Evolutionary conservation across 768 basidiomycete species (phyloP), one percentile per base, ranked within the genome.

Genomic region (Suillus luteus): DNA sequence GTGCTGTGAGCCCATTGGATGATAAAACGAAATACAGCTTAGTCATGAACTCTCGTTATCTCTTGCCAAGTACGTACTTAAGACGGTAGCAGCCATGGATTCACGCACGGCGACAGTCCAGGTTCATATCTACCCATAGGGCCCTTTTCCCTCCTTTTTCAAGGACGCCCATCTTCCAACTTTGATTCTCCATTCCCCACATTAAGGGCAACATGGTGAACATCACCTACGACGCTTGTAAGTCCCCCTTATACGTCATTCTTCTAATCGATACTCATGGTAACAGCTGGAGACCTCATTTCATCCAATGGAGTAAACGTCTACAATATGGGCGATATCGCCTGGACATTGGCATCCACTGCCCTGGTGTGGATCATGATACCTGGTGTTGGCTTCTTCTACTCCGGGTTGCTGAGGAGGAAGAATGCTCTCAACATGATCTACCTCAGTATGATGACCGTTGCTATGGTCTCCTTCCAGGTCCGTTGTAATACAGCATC

Each of bases 341-440:
- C 87, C 7, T 90, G 88, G 89, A 79, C 87, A 48, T 78, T 95
- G 61, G 75, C 85, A 4, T 86, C 86, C 33, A 94, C 86, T 19
- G 95, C 93, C 33, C 81, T 95, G 65, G 93, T 94, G 41, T 94
- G 84, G 82, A 80, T 93, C 66, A 93, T 93, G 91, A 85, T 92
- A 72, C 90, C 90, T 11, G 91, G 90, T 55, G 87, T 95, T 55
- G 92, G 93, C 54, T 92, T 85, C 77, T 93, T 93, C 79, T 97
- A 96, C 76, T 91, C 93, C 15, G 96, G 93, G 67, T 85, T 99
- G 38, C 83, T 97, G 38, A 80, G 96, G 57, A 81, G 96, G 65
- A 99, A 99, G 78, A 97, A 97, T 69, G 96, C 96, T 0, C 82
- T 98, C 22, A 91, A 88, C 46, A 92, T 96, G 88, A 90, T 96